phyloP scores from a whole-genome alignment of 805 yeast species.

The Nakazawaea ernobii region DNA sequence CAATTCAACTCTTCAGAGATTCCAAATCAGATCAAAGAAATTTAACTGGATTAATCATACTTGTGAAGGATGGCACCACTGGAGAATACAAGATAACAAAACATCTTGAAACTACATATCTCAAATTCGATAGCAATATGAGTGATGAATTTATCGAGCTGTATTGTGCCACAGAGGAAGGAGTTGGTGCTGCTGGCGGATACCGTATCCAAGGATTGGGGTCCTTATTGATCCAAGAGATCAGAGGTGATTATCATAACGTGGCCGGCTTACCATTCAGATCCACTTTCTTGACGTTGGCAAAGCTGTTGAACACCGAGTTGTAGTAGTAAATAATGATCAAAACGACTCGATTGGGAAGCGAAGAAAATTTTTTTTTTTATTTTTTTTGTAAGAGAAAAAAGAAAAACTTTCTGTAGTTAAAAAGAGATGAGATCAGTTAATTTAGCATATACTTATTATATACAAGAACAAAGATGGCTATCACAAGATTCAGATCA shows the following conservation, averaged over 20 bases:
- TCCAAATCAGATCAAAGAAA: conserved; percentile 39
- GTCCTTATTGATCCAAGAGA: conserved; percentile 51
- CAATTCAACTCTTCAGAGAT: conserved; percentile 44
- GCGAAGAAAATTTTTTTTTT: no score
- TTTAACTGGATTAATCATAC: conserved; percentile 48
- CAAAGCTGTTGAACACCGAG: conserved; percentile 4
- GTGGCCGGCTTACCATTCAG: conserved; percentile 83
- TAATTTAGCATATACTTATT: not conserved
- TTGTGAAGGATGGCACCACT: conserved; percentile 18
- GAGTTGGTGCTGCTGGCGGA: conserved; percentile 85
- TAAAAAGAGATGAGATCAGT: conserved; percentile 2
- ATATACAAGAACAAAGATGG: not conserved
- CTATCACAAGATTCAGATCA: conserved; percentile 8
- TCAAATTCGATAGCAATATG: conserved; percentile 35
- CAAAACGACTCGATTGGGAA: no score
- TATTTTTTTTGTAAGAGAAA: no score
- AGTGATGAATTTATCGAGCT: conserved; percentile 50
- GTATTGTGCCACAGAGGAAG: conserved; percentile 72
- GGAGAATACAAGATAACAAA: conserved; percentile 15
- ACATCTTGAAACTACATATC: conserved; percentile 20
- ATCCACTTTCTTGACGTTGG: conserved; percentile 35
- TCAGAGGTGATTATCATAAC: conserved; percentile 80
- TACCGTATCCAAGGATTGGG: conserved; percentile 78
- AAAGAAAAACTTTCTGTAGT: no score
- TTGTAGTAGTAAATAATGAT: not conserved